Conservation (phyloP, 1,284 basidiomycete genomes). For the Singerocomus inundabilis region DNA sequence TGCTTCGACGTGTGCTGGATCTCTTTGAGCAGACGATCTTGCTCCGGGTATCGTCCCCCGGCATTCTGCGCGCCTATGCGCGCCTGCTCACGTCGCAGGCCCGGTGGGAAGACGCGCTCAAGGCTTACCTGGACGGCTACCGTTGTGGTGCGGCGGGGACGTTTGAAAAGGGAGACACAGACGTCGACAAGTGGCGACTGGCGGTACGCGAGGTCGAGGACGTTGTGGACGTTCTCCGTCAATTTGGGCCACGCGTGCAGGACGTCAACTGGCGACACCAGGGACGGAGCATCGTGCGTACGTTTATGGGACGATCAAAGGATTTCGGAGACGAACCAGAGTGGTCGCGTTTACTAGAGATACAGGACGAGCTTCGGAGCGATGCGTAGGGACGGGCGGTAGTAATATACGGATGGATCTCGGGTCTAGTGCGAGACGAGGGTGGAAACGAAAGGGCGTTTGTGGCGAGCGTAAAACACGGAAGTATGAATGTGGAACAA, state of each 20-base stretch:
- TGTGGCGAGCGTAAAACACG: conserved; percentile 14
- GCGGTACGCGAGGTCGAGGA: conserved; percentile 80
- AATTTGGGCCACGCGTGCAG: conserved; percentile 73
- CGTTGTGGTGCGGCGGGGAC: conserved; percentile 70
- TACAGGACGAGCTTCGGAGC: conserved; percentile 55
- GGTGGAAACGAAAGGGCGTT: background rate
- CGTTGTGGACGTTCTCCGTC: conserved; percentile 77
- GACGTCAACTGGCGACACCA: conserved; percentile 79
- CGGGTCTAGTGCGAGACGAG: background rate
- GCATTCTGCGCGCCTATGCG: conserved; percentile 80
- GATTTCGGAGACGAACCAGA: conserved; percentile 88
- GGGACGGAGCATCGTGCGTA: conserved; percentile 83
- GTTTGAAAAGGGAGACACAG: conserved; percentile 64
- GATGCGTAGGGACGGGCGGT: conserved; percentile 18
- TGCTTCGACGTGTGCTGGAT: conserved; percentile 58
- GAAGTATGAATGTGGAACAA: conserved; percentile 12
- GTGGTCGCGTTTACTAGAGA: conserved; percentile 66
- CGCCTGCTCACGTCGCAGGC: conserved; percentile 73
- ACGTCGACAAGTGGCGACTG: conserved; percentile 64
- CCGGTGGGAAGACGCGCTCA: conserved; percentile 74
- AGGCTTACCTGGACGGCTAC: conserved; percentile 83
- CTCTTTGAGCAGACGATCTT: conserved; percentile 80
- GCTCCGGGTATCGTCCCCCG: conserved; percentile 70
- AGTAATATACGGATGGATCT: conserved; percentile 16
- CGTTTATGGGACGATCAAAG: conserved; percentile 79